Percentiles rank a stretch among this genome's conserved stretches.
phyloP scores from a whole-genome alignment of 768 basidiomycete genomes.

The Lactifluus echinatus region DNA sequence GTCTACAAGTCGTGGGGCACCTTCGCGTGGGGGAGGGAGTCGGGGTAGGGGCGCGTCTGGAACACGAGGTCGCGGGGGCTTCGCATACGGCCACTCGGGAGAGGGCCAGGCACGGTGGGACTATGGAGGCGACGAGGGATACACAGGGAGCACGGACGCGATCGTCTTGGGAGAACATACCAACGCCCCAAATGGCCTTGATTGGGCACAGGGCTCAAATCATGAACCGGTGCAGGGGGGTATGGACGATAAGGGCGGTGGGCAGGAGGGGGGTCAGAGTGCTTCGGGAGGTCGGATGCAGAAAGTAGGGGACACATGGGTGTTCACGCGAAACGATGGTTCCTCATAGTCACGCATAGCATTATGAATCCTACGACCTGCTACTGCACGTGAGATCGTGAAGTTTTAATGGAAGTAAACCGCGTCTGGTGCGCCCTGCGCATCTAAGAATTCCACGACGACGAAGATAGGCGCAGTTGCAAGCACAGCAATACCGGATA shows the following conservation, averaged over 20 bases:
- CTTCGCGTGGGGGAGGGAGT: constrained; percentile 30
- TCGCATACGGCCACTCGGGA: constrained; percentile 41
- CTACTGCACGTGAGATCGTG: not conserved
- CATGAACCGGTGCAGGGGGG: not conserved
- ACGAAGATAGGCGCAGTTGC: not conserved
- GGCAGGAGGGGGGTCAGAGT: constrained; percentile 1
- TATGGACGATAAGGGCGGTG: constrained; percentile 1
- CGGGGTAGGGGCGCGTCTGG: constrained; percentile 32
- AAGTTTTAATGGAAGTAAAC: no score
- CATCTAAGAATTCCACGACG: no score
- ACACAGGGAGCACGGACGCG: constrained; percentile 42
- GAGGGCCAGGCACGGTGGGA: constrained; percentile 25
- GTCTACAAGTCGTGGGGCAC: not conserved
- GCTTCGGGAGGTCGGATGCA: constrained; percentile 41
- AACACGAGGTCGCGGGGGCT: constrained; percentile 26
- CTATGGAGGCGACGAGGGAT: constrained; percentile 30
- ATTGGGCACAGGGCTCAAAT: constrained; percentile 16
- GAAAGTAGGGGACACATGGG: constrained; percentile 63
- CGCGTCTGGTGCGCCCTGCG: no score
- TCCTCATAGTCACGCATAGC: constrained; percentile 19
- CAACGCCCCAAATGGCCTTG: constrained; percentile 14
- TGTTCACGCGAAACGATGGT: constrained; percentile 42
- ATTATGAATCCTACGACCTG: constrained; percentile 2
- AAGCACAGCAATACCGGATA: not conserved
- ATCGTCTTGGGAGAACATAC: constrained; percentile 48